Evolutionary conservation across 345 rosid species (phyloP).

Genomic region (Tarenaya hassleriana): DNA sequence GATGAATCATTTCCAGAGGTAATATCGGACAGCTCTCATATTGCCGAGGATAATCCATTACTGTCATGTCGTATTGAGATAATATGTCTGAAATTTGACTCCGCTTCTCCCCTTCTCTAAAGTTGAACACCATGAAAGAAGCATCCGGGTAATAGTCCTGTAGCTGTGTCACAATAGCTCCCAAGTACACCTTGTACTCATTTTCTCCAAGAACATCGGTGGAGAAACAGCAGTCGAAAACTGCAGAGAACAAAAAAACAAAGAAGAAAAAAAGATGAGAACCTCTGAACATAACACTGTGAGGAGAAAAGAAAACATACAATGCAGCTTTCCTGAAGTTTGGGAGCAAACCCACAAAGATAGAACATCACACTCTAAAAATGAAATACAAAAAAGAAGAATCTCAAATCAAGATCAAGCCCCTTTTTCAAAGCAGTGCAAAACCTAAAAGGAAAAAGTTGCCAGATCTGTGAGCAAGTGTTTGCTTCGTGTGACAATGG

Average conservation of each 20-base stretch:
- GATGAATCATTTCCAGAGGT: constrained; percentile 76
- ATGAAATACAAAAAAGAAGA: background rate
- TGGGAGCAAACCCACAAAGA: too few relatives aligned
- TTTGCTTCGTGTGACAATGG: constrained; percentile 1
- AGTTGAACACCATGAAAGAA: constrained; percentile 72
- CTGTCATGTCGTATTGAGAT: constrained; percentile 73
- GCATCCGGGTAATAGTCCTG: constrained; percentile 87
- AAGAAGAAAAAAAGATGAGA: background rate
- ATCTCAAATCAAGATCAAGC: constrained; percentile 10
- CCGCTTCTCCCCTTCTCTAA: constrained; percentile 74
- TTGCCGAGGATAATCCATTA: constrained; percentile 90
- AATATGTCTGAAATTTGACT: constrained; percentile 66
- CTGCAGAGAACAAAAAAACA: constrained; percentile 42
- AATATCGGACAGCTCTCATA: constrained; percentile 93
- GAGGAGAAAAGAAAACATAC: background rate
- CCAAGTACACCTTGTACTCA: constrained; percentile 59
- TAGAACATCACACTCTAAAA: too few relatives aligned
- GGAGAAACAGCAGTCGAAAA: constrained; percentile 90
- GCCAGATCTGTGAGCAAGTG: too few relatives aligned
- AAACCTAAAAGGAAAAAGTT: constrained; percentile 12
- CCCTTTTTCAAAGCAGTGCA: background rate
- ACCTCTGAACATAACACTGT: constrained; percentile 10
- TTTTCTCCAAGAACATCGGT: constrained; percentile 73
- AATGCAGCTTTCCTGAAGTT: constrained; percentile 1
- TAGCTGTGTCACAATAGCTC: constrained; percentile 61